Conservation (phyloP, 176 grass and related monocot species). For the Triticum turgidum region DNA sequence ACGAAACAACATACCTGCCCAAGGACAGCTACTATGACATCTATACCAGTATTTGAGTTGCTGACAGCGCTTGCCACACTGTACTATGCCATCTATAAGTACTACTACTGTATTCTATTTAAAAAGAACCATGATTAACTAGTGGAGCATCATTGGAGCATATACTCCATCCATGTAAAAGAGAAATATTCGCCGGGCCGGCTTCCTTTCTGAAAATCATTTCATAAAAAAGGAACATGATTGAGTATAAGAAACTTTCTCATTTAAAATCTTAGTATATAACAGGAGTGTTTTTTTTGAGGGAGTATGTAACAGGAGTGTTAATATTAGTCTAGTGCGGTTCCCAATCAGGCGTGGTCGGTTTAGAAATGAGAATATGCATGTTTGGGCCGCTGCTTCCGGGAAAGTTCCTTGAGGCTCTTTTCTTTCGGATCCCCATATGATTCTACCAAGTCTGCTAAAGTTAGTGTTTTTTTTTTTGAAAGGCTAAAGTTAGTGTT, state of each 20-base stretch:
- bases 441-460: not conserved
- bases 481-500: not conserved
- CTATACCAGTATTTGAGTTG: too few relatives aligned
- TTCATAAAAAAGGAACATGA: not conserved
- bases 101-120: not conserved
- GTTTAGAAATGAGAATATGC: not conserved
- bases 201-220: too few relatives aligned
- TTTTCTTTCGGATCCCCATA: not conserved
- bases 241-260: not conserved
- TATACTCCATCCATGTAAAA: not conserved
- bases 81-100: too few relatives aligned
- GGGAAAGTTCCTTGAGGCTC: not conserved
- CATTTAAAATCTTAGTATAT: not conserved
- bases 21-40: not conserved
- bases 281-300: too few relatives aligned
- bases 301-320: too few relatives aligned
- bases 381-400: not conserved
- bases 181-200: not conserved
- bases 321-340: not conserved
- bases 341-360: not conserved
- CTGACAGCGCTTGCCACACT: too few relatives aligned
- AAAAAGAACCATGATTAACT: not conserved
- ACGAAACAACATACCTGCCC: not conserved
- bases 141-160: not conserved
- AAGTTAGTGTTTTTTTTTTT: not conserved